A percentile compares a stretch with the other conserved stretches of the same genome.
phyloP scores from a whole-genome alignment of 345 rosid genomes.

The Turritis glabra region DNA sequence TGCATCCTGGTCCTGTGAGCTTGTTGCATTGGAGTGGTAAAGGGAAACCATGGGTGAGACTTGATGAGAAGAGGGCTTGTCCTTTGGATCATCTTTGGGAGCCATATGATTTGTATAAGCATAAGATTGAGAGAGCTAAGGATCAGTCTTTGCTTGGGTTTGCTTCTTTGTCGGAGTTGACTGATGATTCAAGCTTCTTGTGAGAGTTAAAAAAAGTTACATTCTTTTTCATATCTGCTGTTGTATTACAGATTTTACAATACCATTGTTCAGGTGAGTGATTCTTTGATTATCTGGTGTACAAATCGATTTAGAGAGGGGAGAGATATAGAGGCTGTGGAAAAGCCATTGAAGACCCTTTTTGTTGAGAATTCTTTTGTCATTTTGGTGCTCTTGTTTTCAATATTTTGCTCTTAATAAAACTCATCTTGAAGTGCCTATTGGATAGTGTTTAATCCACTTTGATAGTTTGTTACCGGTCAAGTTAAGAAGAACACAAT shows the following conservation, averaged over 20 bases:
- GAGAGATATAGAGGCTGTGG: constrained; percentile 25
- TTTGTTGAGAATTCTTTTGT: constrained; percentile 17
- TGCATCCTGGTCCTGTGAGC: constrained; percentile 93
- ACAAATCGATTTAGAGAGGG: constrained; percentile 30
- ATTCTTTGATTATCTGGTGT: constrained; percentile 41
- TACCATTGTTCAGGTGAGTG: constrained; percentile 32
- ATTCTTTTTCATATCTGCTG: constrained; percentile 14
- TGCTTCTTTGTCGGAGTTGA: constrained; percentile 33
- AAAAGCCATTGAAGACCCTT: constrained; percentile 15
- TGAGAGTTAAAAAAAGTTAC: constrained; percentile 21
- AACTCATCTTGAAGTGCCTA: constrained; percentile 17
- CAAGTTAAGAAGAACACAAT: background rate
- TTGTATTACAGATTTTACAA: constrained; percentile 1
- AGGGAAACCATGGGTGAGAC: constrained; percentile 96
- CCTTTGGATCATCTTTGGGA: constrained; percentile 80
- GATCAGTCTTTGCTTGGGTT: constrained; percentile 40
- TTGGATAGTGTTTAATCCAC: background rate
- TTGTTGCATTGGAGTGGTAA: constrained; percentile 99
- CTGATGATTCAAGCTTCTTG: constrained; percentile 41
- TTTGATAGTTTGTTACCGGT: background rate
- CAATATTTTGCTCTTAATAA: constrained; percentile 12
- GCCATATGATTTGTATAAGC: constrained; percentile 72
- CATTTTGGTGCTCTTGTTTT: constrained; percentile 11
- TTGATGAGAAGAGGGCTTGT: constrained; percentile 73
- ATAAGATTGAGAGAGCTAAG: constrained; percentile 37